Evolutionary conservation across 345 rosid species (phyloP), one percentile per base, ranked within the genome.

Genomic region (Carallia pectinifolia): DNA sequence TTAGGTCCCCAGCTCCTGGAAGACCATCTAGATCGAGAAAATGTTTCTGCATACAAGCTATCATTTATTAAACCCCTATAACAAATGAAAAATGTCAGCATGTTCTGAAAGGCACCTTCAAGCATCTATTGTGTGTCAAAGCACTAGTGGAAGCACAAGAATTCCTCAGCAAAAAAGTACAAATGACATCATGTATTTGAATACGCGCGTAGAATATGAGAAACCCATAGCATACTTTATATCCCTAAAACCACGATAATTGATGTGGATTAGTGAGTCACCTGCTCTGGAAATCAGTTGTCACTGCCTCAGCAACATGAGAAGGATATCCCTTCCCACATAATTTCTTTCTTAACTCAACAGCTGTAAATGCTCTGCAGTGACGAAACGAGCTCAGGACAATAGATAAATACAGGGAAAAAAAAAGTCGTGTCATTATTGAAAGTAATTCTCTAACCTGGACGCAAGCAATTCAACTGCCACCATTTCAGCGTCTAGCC

Each of bases 1-100:
- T 83, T 81, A 56, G 96, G 98, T 64, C 97, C 97, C 97, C 98
- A 94, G 70, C 85, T 85, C 53, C 85, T 85, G 18, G 94, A 85
- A 77, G 95, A 88, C 94, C 94, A 91, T 81, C 90, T 83, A 66
- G 96, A 91, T 68, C 74, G 90, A 40, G 92, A 72, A 81, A 68
- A 87, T 44, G 89, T 67, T 83, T 93, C 97, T 7, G 96, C 94
- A 53, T 85, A 89, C 80, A 88, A 79, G 76, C 86, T 68, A 73
- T 94, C 97, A 68, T 91, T 87, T 79, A 94, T 85, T 70, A 86
- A 79, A 56, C 96, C 95, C 73, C 98, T 94, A 63, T 54, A 69
- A 75, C 37, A 75, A 65, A 67, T 50, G 27, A 56, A 64, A 60
- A 65, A 19, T 47, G 56, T 78, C 44, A 68, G 52, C 58, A 19